Evolutionary conservation across 108 stramenopile species (phyloP).

Genomic region (Cyclotella sp.): DNA sequence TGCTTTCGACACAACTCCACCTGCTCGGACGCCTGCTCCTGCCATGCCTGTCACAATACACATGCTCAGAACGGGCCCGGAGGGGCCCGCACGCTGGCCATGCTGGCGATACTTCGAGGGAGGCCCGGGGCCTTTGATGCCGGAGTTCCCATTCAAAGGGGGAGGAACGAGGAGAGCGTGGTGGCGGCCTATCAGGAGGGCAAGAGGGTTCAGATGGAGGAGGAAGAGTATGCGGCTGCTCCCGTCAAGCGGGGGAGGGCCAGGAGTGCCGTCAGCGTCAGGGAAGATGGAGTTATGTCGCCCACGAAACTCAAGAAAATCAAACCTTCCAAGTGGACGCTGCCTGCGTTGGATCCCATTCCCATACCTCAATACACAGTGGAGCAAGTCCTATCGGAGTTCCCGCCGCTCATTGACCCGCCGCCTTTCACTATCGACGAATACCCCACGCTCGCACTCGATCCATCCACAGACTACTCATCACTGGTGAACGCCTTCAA

Average conservation of each 20-base stretch:
- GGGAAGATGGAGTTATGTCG: neutral
- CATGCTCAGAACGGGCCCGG: slow-evolving; percentile 15
- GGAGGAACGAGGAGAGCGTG: slow-evolving; percentile 6
- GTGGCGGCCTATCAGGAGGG: neutral
- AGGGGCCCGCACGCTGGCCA: slow-evolving; percentile 28
- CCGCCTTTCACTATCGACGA: slow-evolving; percentile 2
- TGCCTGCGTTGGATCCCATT: slow-evolving; percentile 12
- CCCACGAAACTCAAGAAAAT: neutral
- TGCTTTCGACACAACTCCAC: slow-evolving; percentile 66
- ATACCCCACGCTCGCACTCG: slow-evolving; percentile 2
- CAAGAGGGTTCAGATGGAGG: neutral
- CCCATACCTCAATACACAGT: neutral
- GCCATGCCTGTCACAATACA: slow-evolving; percentile 36
- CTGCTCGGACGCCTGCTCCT: slow-evolving; percentile 52
- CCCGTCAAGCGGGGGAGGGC: neutral
- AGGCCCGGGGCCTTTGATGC: neutral
- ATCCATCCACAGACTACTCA: slow-evolving; percentile 10
- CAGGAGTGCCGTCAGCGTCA: neutral
- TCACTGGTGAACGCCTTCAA: neutral
- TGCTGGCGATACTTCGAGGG: slow-evolving; percentile 3
- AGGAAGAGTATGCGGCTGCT: neutral
- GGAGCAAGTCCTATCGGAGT: slow-evolving; percentile 2
- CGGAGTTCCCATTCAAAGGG: neutral
- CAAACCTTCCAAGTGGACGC: neutral
- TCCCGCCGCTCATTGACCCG: neutral